phyloP scores from a whole-genome alignment of 495 filamentous ascomycete species.

The Aeminium ludgeri region DNA sequence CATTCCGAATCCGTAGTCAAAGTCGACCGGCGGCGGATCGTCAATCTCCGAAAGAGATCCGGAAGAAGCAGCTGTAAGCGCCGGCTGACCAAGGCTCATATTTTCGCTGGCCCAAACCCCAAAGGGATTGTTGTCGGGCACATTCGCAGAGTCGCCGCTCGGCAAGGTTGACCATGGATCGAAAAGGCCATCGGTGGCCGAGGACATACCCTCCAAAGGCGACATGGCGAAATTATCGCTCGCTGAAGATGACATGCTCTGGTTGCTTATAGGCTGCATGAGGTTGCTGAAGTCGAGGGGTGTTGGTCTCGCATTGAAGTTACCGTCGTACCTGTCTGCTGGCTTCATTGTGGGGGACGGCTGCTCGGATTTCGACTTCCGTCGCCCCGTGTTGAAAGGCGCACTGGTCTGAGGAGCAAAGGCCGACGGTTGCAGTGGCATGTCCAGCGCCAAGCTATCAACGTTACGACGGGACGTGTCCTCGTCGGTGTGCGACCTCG shows the following conservation, averaged over 20 bases:
- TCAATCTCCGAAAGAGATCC: slow-evolving; percentile 24
- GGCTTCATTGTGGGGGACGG: slow-evolving; percentile 5
- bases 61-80: slow-evolving; percentile 23
- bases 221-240: slow-evolving; percentile 5
- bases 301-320: too few species aligned
- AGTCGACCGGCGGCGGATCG: slow-evolving; percentile 14
- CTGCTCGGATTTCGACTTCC: slow-evolving; percentile 16
- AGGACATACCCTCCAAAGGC: slow-evolving; percentile 4
- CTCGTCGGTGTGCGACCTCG: slow-evolving; percentile 56
- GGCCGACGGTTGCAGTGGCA: slow-evolving; percentile 6
- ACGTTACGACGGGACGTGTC: slow-evolving; percentile 14
- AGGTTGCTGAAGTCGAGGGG: slow-evolving; percentile 12
- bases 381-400: slow-evolving; percentile 18
- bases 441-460: slow-evolving; percentile 18
- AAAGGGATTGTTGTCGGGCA: slow-evolving; percentile 17
- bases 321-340: too few species aligned
- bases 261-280: background rate
- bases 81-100: slow-evolving; percentile 17
- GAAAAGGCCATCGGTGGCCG: slow-evolving; percentile 1
- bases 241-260: background rate
- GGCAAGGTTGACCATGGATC: slow-evolving; percentile 10
- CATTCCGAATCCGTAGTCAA: slow-evolving; percentile 7
- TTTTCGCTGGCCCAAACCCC: slow-evolving; percentile 13
- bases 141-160: slow-evolving; percentile 1
- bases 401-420: slow-evolving; percentile 4